Conservation (phyloP, 1,284 basidiomycete genomes). For the Moniliophthora roreri region DNA sequence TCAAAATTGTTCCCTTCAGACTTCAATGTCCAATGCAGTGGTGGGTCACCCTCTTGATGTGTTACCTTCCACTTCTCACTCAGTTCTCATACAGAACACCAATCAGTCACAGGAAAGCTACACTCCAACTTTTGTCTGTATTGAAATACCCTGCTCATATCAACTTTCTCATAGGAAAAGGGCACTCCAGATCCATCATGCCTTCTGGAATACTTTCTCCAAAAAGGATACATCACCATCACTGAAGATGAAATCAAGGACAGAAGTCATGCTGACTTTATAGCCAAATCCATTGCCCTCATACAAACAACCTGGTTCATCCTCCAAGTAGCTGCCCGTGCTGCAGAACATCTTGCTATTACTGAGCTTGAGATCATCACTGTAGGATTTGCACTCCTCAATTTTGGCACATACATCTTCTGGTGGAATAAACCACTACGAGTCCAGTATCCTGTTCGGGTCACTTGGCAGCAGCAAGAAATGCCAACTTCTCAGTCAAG, state of each 20-base stretch:
- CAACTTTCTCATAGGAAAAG: too few species aligned
- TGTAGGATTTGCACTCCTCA: neutral
- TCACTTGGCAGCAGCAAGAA: too few species aligned
- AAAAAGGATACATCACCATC: neutral
- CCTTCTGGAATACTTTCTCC: neutral
- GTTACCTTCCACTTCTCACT: too few species aligned
- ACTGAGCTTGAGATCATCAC: neutral
- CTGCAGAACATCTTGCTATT: neutral
- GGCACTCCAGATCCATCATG: too few species aligned
- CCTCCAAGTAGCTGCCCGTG: neutral
- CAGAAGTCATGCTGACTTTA: neutral
- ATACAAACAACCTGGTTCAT: constrained; percentile 1
- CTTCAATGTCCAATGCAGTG: too few species aligned
- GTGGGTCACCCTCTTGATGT: too few species aligned
- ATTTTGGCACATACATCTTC: neutral
- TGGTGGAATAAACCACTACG: constrained; percentile 3
- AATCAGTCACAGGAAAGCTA: too few species aligned
- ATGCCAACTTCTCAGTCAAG: too few species aligned
- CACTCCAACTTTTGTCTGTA: too few species aligned
- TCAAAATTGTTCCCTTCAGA: too few species aligned
- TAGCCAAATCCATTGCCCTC: neutral
- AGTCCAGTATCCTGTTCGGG: neutral
- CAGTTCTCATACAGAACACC: too few species aligned
- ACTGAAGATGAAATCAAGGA: neutral
- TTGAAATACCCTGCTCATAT: too few species aligned